phyloP scores from a whole-genome alignment of 305 asterid species.

The Solanum hybrid region DNA sequence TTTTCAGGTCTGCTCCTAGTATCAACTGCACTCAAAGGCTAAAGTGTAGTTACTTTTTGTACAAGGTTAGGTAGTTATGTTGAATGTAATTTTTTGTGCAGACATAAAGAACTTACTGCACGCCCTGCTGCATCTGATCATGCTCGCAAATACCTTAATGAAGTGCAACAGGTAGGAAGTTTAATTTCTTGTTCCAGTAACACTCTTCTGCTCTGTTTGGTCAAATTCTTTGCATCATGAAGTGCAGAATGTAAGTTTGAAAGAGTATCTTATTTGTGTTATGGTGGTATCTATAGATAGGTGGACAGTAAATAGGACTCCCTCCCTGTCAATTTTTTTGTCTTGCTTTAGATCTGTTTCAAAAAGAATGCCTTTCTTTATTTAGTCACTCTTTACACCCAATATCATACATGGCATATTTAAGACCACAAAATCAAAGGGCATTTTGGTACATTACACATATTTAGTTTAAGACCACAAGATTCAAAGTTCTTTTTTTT shows the following conservation, averaged over 20 bases:
- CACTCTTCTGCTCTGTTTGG: background rate
- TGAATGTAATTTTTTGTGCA: conserved; percentile 20
- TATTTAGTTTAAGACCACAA: background rate
- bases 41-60: background rate
- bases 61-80: background rate
- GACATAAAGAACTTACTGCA: conserved; percentile 81
- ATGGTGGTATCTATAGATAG: background rate
- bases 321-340: background rate
- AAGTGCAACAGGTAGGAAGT: conserved; percentile 57
- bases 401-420: background rate
- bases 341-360: background rate
- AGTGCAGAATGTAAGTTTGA: background rate
- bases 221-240: background rate
- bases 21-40: background rate
- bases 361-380: background rate
- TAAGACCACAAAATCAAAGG: background rate
- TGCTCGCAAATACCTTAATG: conserved; percentile 56
- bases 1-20: conserved; percentile 51
- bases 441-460: background rate
- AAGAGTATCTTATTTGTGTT: background rate
- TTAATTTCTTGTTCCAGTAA: background rate
- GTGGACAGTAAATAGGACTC: background rate
- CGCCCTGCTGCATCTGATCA: conserved; percentile 81
- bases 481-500: background rate
- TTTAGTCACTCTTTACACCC: background rate